Conservation (phyloP, 768 basidiomycete species). For the Leccinum imitatum region DNA sequence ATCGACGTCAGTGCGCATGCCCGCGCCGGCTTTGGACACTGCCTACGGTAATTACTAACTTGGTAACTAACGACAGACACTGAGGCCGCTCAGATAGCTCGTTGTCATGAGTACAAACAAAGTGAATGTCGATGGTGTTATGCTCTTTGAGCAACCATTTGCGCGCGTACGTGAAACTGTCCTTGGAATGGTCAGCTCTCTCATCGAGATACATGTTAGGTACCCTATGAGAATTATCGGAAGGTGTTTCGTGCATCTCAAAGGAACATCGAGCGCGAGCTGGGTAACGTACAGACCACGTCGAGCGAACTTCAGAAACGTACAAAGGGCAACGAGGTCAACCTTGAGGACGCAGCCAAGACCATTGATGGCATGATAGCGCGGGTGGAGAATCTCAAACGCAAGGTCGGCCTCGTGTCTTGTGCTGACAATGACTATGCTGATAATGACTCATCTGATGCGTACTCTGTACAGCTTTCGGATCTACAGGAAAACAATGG, state of each 20-base stretch:
- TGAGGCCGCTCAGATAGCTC: constrained; percentile 5
- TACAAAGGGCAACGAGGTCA: constrained; percentile 37
- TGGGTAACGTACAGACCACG: constrained; percentile 55
- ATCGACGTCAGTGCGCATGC: constrained; percentile 17
- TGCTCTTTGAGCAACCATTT: constrained; percentile 86
- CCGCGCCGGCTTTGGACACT: not conserved
- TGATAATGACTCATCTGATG: constrained; percentile 18
- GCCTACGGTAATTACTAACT: not conserved
- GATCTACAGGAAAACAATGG: constrained; percentile 49
- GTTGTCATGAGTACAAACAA: constrained; percentile 41
- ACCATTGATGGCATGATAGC: constrained; percentile 75
- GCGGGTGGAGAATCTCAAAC: constrained; percentile 76
- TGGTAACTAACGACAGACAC: constrained; percentile 9
- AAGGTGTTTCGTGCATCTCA: constrained; percentile 85
- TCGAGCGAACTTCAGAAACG: constrained; percentile 60
- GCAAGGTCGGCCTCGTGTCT: constrained; percentile 61
- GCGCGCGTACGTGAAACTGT: constrained; percentile 49
- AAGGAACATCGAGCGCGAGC: constrained; percentile 78
- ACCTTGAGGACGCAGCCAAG: constrained; percentile 53
- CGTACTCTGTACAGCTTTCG: constrained; percentile 38
- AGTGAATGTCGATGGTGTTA: constrained; percentile 67
- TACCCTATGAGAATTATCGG: constrained; percentile 87
- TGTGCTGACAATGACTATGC: constrained; percentile 11
- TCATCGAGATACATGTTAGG: constrained; percentile 45
- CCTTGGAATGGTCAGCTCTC: not conserved